Conservation (phyloP, 148 eudicot genomes). For the Rhododendron ferrugineum region DNA sequence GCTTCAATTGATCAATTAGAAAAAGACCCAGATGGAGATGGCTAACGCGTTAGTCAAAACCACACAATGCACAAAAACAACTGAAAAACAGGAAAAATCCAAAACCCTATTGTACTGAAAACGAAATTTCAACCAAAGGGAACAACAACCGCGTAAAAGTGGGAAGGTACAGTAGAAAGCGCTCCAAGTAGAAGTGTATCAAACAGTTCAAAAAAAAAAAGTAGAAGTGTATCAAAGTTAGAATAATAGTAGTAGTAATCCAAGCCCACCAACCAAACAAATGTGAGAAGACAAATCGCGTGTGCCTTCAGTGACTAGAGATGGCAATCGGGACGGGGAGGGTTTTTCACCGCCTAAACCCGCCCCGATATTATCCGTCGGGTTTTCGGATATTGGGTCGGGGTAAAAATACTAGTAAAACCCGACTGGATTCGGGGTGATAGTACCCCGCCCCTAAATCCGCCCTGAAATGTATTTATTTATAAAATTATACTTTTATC, state of each 20-base stretch:
- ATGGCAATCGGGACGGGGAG: too few relatives aligned
- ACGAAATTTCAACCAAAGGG: background rate
- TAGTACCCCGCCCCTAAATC: too few relatives aligned
- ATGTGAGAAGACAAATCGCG: background rate
- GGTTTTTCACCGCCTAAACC: too few relatives aligned
- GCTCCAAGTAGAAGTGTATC: background rate
- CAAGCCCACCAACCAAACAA: background rate
- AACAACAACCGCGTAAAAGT: background rate
- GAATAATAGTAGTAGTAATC: background rate
- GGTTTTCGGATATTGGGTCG: too few relatives aligned
- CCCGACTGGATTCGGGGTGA: too few relatives aligned
- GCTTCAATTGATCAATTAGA: slow-evolving; percentile 15
- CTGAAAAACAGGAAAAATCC: background rate
- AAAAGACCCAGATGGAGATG: background rate
- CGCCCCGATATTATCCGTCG: too few relatives aligned
- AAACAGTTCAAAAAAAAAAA: too few relatives aligned
- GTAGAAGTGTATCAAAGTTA: background rate
- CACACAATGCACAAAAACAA: background rate
- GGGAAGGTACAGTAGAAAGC: background rate
- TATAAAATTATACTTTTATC: too few relatives aligned
- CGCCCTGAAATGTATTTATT: too few relatives aligned
- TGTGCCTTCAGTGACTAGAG: too few relatives aligned
- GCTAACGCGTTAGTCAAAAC: slow-evolving; percentile 3
- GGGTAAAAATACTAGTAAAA: too few relatives aligned
- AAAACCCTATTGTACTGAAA: background rate